Evolutionary conservation across 164 flowering plant genomes (phyloP), one percentile per base, ranked within the genome.

Genomic region (Annona cherimola): DNA sequence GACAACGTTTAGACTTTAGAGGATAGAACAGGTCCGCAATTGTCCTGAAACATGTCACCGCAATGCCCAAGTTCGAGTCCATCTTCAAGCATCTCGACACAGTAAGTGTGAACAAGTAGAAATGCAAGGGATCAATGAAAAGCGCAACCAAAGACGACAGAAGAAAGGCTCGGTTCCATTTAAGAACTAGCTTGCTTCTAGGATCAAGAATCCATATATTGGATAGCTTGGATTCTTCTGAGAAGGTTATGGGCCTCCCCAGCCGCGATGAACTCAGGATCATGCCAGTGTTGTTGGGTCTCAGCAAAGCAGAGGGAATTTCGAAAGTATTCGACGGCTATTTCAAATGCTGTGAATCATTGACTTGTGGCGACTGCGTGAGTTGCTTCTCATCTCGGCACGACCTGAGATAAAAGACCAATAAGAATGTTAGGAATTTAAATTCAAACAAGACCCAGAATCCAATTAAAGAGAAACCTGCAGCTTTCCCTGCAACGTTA

Each of bases 61-160:
- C 78, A 69, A 88, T 88, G 65, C 88, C 77, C 80, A 90, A 71
- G 60, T 76, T 87, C 77, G 78, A 43, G 73, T 92, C 96, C 2
- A 88, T 84, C 79, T 77, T 84, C 67, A 88, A 73, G 79, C 98
- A 94, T 2, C 73, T 73, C 0, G 83, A 73, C 14, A 42, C 60
- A 63, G 73, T 80, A 4, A 92, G 73, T 11, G 81, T 68, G 41
- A 96, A 97, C 85, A 92, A 71, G 83, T 83, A 92, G 71, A 94
- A 90, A 71, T 88, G 92, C 75, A 94, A 66, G 2, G 98, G 98
- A 66, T 94, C 98, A 8, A 94, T 73, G 73, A 90, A 92, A 16
- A 94, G 88, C 1, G 98, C 98, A 59, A 94, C 79, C 83, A 94
- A 79, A 74, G 93, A 92, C 1, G 94, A 85, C 57, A 85, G 42